Conservation (phyloP, 805 yeast species). For the Scheffersomyces lignosus region DNA sequence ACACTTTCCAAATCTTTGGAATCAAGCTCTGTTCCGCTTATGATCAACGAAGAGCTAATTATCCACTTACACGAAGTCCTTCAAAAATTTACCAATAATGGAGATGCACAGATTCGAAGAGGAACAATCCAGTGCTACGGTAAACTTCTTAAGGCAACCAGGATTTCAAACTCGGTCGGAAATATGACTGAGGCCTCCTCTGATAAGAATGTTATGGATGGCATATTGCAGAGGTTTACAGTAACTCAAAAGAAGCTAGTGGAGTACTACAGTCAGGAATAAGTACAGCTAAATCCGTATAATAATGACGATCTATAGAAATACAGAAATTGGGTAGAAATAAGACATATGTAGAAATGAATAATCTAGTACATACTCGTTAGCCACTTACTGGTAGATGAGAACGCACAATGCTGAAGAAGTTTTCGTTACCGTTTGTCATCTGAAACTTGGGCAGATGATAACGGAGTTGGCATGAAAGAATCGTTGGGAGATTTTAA, state of each 20-base stretch:
- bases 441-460: conserved; percentile 12
- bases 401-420: neutral
- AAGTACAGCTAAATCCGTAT: too few species aligned
- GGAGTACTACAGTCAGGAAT: conserved; percentile 40
- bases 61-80: conserved; percentile 29
- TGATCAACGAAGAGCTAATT: conserved; percentile 18
- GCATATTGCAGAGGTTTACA: conserved; percentile 38
- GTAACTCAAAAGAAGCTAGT: conserved; percentile 47
- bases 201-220: conserved; percentile 16
- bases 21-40: conserved; percentile 15
- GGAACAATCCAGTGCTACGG: conserved; percentile 41
- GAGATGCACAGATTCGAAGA: conserved; percentile 38
- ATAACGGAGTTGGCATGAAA: conserved; percentile 17
- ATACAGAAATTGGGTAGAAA: conserved; percentile 1
- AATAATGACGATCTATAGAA: too few species aligned
- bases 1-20: conserved; percentile 25
- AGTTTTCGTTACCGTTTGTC: too few species aligned
- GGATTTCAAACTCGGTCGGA: conserved; percentile 13
- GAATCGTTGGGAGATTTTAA: neutral
- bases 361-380: neutral
- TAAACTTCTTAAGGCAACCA: conserved; percentile 22
- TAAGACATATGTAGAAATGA: neutral
- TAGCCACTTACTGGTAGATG: neutral
- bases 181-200: conserved; percentile 11
- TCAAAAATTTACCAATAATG: conserved; percentile 24